Conservation (phyloP, 2,329 filamentous ascomycete species). For the Colletotrichum filicis region DNA sequence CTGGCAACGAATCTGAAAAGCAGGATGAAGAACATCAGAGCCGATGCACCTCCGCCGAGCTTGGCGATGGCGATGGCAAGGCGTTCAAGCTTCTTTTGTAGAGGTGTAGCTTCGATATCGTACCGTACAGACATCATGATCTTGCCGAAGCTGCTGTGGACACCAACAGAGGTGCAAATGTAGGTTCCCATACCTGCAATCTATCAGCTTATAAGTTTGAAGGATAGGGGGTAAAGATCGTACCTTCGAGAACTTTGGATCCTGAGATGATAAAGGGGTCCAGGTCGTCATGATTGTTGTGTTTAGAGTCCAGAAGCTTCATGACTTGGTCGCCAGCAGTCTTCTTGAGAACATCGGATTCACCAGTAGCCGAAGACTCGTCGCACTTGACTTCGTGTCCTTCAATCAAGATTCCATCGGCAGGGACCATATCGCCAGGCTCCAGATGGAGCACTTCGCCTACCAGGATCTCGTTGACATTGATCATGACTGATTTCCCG, state of each 20-base stretch:
- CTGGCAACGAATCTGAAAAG: slow-evolving; percentile 81
- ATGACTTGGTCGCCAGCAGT: slow-evolving; percentile 67
- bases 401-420: slow-evolving; percentile 76
- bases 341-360: slow-evolving; percentile 79
- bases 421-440: slow-evolving; percentile 75
- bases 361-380: slow-evolving; percentile 78
- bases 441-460: slow-evolving; percentile 70
- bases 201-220: neutral
- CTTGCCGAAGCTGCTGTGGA: slow-evolving; percentile 63
- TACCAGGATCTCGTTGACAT: slow-evolving; percentile 69
- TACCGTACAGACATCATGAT: slow-evolving; percentile 65
- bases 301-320: slow-evolving; percentile 51
- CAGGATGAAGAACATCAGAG: slow-evolving; percentile 77
- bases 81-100: slow-evolving; percentile 62
- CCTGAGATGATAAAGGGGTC: slow-evolving; percentile 74
- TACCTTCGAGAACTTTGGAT: slow-evolving; percentile 56
- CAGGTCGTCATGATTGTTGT: slow-evolving; percentile 47
- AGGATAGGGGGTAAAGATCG: slow-evolving; percentile 48
- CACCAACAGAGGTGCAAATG: slow-evolving; percentile 64
- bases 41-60: slow-evolving; percentile 70
- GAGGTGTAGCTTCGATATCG: slow-evolving; percentile 61
- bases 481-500: slow-evolving; percentile 63
- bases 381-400: slow-evolving; percentile 68
- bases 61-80: slow-evolving; percentile 54
- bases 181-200: slow-evolving; percentile 56